Base-by-base conservation (phyloP, 768 basidiomycete species). In the Suillus americanus region DNA sequence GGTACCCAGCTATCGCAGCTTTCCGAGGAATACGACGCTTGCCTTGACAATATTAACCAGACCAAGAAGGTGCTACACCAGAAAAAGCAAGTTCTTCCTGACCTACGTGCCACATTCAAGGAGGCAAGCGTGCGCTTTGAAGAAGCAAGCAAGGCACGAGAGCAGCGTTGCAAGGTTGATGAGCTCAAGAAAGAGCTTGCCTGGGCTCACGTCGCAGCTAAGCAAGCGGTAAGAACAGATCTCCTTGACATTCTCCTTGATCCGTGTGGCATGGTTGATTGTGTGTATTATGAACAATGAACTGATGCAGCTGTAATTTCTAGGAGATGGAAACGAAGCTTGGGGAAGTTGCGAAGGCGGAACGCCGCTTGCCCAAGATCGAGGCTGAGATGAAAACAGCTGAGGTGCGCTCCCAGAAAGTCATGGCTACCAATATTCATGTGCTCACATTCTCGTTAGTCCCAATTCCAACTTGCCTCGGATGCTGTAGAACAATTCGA, bases 1-100 rank as follows among this genome's bases (percentile, higher is more conserved):
- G 97, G 97, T 18, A 99, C 97, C 0, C 93, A 95, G 69, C 86
- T 99, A 18, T 85, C 86, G 41, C 92, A 97, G 70, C 88, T 99
- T 53, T 86, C 85, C 4, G 89, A 93, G 23, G 93, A 96, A 73
- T 99, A 99, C 71, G 86, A 91, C 40, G 80, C 82, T 0, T 91
- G 94, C 67, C 76, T 87, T 20, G 81, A 87, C 60, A 91, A 94
- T 70, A 90, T 94, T 69, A 82, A 82, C 43, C 83, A 85, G 67
- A 91, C 92, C 12, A 79, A 81, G 64, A 88, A 85, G 66, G 78
- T 89, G 38, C 84, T 93, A 46, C 77, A 80, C 23, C 85, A 87
- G 70, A 95, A 95, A 80, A 83, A 85, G 61, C 87, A 92, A 65
- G 85, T 87, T 53, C 74, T 98, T 8, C 93, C 94, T 0, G 94